Conservation (phyloP, 2,329 filamentous ascomycete species). For the Pestalotiopsis sp. region DNA sequence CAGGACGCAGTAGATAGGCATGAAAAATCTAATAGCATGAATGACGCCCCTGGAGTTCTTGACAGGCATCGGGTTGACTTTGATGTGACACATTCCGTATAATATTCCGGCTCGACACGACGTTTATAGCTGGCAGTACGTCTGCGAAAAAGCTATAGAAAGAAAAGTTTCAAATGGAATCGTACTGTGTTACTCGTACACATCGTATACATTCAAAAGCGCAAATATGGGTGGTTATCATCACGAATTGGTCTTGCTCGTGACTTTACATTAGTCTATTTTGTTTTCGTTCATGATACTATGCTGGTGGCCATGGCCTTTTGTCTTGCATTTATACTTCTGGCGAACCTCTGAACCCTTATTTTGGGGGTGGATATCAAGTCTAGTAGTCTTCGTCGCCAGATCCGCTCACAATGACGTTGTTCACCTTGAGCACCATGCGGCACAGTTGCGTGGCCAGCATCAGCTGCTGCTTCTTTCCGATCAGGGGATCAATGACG, state of each 20-base stretch:
- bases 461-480: slow-evolving; percentile 95
- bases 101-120: no score
- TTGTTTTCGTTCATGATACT: background rate
- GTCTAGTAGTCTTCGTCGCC: slow-evolving; percentile 84
- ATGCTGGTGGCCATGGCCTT: background rate
- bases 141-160: background rate
- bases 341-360: background rate
- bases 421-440: slow-evolving; percentile 98
- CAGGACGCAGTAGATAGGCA: background rate
- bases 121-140: no score
- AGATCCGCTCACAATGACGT: slow-evolving; percentile 87
- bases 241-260: background rate
- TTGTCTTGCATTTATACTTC: background rate
- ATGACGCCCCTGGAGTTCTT: background rate
- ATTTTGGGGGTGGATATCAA: background rate
- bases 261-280: slow-evolving; percentile 13
- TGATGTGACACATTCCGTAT: no score
- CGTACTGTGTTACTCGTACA: background rate
- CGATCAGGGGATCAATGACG: slow-evolving; percentile 96
- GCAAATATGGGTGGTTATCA: background rate
- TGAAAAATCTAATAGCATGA: background rate
- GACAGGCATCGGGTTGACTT: background rate
- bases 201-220: background rate
- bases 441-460: slow-evolving; percentile 95
- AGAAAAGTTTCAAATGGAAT: background rate